Evolutionary conservation across 257 asterid genomes (phyloP).

Genomic region (Solanum pennellii): DNA sequence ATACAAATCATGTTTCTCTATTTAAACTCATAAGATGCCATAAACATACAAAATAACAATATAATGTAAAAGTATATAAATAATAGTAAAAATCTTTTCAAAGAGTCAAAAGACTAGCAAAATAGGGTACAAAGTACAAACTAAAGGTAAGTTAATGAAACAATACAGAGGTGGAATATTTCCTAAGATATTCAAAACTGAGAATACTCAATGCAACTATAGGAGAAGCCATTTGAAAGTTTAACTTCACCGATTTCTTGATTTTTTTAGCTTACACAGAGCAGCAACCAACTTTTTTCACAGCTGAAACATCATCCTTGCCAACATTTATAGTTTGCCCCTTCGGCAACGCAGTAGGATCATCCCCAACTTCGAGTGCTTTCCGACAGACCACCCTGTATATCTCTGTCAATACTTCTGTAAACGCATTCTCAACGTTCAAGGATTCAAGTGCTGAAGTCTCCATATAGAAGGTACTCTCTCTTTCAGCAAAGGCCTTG

Average conservation of each 20-base stretch:
- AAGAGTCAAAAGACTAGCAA: neutral
- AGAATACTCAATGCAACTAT: neutral
- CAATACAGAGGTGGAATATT: neutral
- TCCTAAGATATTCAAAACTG: neutral
- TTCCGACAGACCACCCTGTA: constrained; percentile 53
- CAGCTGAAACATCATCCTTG: constrained; percentile 46
- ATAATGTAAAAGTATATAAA: neutral
- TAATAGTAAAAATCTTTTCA: neutral
- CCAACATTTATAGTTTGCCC: constrained; percentile 40
- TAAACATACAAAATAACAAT: neutral
- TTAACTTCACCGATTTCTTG: neutral
- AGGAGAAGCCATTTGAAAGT: neutral
- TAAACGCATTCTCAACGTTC: constrained; percentile 62
- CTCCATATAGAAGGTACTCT: constrained; percentile 48
- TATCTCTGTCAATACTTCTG: constrained; percentile 51
- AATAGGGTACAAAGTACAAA: neutral
- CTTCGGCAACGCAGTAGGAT: constrained; percentile 48
- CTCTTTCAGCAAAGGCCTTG: constrained; percentile 43
- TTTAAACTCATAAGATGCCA: neutral
- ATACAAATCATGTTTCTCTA: neutral
- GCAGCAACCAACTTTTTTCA: constrained; percentile 50
- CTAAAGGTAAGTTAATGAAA: neutral
- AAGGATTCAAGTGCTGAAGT: constrained; percentile 64
- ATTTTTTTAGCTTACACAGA: constrained; percentile 12
- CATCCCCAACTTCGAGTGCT: constrained; percentile 52